Conservation (phyloP, 2,329 filamentous ascomycete genomes). For the Aspergillus cejpii region DNA sequence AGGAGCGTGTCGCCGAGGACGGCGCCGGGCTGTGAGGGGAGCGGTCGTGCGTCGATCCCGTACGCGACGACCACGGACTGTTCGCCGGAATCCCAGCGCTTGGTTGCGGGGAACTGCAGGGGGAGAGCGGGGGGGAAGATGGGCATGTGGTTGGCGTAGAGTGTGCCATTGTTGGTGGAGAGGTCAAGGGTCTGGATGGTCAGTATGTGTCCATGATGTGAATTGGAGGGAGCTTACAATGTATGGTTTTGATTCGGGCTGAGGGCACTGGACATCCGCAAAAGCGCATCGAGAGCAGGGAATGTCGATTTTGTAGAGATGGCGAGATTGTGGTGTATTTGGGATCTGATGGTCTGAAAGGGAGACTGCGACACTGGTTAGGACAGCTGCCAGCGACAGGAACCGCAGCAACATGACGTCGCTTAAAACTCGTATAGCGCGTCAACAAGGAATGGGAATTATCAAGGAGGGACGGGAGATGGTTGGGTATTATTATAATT, state of each 20-base stretch:
- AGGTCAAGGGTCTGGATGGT: conserved; percentile 24
- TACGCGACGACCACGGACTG: conserved; percentile 19
- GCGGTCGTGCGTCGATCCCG: conserved; percentile 19
- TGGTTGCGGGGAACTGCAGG: conserved; percentile 24
- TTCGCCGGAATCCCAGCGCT: conserved; percentile 12
- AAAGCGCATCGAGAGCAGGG: conserved; percentile 15
- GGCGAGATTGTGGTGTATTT: not conserved
- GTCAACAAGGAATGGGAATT: not conserved
- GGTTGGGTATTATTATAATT: not conserved
- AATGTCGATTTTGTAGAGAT: conserved; percentile 12
- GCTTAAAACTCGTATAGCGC: too few relatives aligned
- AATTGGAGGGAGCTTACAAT: conserved; percentile 6
- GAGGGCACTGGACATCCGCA: conserved; percentile 10
- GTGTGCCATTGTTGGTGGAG: conserved; percentile 22
- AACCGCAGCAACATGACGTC: conserved; percentile 13
- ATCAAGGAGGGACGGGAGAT: not conserved
- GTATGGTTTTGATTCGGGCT: conserved; percentile 6
- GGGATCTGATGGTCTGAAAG: not conserved
- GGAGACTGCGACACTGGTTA: conserved; percentile 8
- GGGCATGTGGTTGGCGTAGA: conserved; percentile 25
- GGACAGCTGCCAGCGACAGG: conserved; percentile 10
- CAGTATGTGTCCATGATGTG: conserved; percentile 1
- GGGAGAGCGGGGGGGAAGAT: conserved; percentile 25
- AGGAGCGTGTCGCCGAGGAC: conserved; percentile 15
- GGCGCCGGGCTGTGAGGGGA: conserved; percentile 15